Percentiles rank a stretch among this genome's conserved stretches.
These are phyloP conservation scores for Kluyveromyces aestuarii DNA, from an alignment of 805 yeast species.

Conservation along the genomic window DNA sequence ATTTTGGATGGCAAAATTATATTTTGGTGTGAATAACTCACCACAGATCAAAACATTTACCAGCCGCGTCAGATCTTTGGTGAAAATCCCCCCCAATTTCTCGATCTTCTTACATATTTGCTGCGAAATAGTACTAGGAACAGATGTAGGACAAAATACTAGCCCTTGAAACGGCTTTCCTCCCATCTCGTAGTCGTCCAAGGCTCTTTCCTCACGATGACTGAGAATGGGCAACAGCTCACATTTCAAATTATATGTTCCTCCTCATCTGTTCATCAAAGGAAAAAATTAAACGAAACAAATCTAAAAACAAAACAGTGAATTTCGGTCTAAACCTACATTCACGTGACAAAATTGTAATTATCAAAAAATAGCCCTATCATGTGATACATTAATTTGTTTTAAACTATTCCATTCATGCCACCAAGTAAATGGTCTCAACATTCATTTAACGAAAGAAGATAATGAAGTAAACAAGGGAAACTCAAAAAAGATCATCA, in stretches of 20 bases:
- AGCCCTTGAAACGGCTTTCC: conserved; percentile 36
- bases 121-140: conserved; percentile 33
- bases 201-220: neutral
- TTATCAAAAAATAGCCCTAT: too few species aligned
- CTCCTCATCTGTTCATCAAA: neutral
- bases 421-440: too few species aligned
- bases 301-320: neutral
- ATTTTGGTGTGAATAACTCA: conserved; percentile 26
- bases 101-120: conserved; percentile 38
- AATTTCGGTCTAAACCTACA: too few species aligned
- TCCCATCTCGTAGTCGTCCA: neutral
- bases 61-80: conserved; percentile 51
- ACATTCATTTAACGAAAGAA: too few species aligned
- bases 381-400: too few species aligned
- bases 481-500: too few species aligned
- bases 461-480: too few species aligned
- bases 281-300: neutral
- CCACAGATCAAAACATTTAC: conserved; percentile 55
- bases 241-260: too few species aligned
- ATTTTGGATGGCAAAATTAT: conserved; percentile 19
- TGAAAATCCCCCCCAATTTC: conserved; percentile 51
- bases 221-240: neutral
- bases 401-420: too few species aligned
- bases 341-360: too few species aligned
- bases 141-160: conserved; percentile 50